phyloP scores from a whole-genome alignment of 345 rosid genomes.

The Populus simonii region DNA sequence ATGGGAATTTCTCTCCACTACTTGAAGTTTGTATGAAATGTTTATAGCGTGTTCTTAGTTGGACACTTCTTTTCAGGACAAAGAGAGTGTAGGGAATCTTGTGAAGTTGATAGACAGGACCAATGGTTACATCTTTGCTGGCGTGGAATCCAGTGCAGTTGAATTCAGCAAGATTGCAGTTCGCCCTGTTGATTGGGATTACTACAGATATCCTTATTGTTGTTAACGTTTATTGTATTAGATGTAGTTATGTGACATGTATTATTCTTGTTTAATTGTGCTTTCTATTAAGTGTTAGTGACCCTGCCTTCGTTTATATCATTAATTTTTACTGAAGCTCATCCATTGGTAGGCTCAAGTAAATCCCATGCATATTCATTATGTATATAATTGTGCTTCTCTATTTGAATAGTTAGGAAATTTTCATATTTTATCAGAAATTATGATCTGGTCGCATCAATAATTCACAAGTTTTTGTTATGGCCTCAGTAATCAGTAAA shows the following conservation, averaged over 20 bases:
- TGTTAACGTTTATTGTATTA: not conserved
- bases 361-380: not conserved
- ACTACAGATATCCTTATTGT: constrained; percentile 76
- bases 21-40: constrained; percentile 1
- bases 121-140: constrained; percentile 84
- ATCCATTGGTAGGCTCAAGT: not conserved
- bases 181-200: constrained; percentile 78
- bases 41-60: constrained; percentile 2
- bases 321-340: not conserved
- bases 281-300: not conserved
- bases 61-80: constrained; percentile 51
- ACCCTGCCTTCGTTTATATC: not conserved
- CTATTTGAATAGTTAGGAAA: not conserved
- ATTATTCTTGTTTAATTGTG: not conserved
- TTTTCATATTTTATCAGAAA: not conserved
- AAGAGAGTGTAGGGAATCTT: constrained; percentile 76
- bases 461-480: not conserved
- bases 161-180: constrained; percentile 92
- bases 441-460: not conserved
- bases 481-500: not conserved
- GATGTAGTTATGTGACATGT: not conserved
- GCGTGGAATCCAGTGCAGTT: constrained; percentile 74
- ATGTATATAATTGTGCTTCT: not conserved
- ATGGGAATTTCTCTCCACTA: constrained; percentile 7
- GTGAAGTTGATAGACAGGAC: constrained; percentile 79